Percentiles rank a stretch among this genome's conserved stretches.
Evolutionary conservation across 2,329 filamentous ascomycete species (phyloP).

Genomic region (Paraconiothyrium brasiliense): DNA sequence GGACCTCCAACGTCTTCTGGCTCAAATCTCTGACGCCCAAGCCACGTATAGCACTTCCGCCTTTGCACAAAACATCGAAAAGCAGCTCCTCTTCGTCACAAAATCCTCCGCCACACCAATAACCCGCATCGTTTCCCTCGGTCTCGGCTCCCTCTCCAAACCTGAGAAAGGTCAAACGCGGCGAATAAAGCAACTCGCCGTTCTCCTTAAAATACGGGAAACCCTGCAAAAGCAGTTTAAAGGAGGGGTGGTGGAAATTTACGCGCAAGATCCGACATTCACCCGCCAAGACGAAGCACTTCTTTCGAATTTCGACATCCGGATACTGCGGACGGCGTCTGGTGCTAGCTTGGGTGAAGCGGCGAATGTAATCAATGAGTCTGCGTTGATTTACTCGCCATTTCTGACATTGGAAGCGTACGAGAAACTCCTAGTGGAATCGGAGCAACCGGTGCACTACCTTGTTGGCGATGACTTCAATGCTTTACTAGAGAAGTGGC

Average conservation of each 20-base stretch:
- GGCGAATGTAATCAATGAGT: conserved; percentile 26
- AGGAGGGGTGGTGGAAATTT: conserved; percentile 28
- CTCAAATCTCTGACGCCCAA: conserved; percentile 18
- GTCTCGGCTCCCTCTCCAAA: conserved; percentile 28
- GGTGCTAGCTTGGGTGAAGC: conserved; percentile 39
- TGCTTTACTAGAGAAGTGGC: conserved; percentile 38
- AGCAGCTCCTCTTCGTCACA: conserved; percentile 17
- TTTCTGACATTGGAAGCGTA: conserved; percentile 39
- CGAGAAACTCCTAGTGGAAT: conserved; percentile 21
- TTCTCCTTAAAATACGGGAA: conserved; percentile 34
- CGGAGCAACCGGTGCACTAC: conserved; percentile 21
- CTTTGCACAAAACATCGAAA: conserved; percentile 21
- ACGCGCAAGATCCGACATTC: conserved; percentile 44
- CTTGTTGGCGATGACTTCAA: conserved; percentile 42
- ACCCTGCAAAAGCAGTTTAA: conserved; percentile 14
- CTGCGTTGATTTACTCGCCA: conserved; percentile 39
- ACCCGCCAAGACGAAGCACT: conserved; percentile 39
- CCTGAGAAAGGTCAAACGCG: conserved; percentile 31
- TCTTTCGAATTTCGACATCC: conserved; percentile 29
- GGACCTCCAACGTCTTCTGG: conserved; percentile 19
- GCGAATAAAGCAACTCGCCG: conserved; percentile 40
- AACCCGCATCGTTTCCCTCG: conserved; percentile 32
- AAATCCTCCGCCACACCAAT: conserved; percentile 20
- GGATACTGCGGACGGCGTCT: conserved; percentile 36
- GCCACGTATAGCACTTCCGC: conserved; percentile 23